These are phyloP conservation scores for Puccinia horiana DNA, from an alignment of 1,284 basidiomycete species.

Conservation along the genomic window DNA sequence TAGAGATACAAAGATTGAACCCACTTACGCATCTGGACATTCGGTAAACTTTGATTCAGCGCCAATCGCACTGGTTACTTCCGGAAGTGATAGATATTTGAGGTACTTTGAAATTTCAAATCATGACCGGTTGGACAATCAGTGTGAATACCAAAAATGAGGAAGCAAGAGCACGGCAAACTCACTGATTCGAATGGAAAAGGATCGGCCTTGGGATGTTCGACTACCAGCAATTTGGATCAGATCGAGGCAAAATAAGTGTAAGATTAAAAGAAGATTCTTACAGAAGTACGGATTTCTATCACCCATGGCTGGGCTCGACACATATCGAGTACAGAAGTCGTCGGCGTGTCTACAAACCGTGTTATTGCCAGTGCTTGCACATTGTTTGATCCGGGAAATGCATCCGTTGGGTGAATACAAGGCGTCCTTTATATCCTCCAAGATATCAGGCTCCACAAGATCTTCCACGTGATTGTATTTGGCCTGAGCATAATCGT, in stretches of 20 bases:
- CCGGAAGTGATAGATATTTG: constrained; percentile 21
- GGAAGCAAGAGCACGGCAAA: not conserved
- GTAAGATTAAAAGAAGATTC: too few species aligned
- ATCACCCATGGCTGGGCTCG: constrained; percentile 15
- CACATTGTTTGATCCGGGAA: constrained; percentile 31
- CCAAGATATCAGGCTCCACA: not conserved
- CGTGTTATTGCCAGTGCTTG: constrained; percentile 15
- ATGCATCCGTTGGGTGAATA: constrained; percentile 23
- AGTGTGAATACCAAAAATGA: not conserved
- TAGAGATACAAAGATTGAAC: not conserved
- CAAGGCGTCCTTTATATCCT: constrained; percentile 3
- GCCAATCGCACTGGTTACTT: constrained; percentile 40
- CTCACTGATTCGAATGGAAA: constrained; percentile 37
- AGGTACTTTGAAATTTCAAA: constrained; percentile 9
- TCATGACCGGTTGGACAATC: not conserved
- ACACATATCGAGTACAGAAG: constrained; percentile 25
- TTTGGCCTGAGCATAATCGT: constrained; percentile 47
- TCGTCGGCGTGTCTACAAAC: constrained; percentile 37
- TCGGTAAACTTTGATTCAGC: constrained; percentile 31
- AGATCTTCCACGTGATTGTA: constrained; percentile 39
- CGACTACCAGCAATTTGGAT: not conserved
- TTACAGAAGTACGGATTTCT: constrained; percentile 46
- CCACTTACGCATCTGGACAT: constrained; percentile 44
- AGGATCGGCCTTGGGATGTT: not conserved
- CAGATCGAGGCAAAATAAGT: not conserved